Percentiles rank a stretch among this genome's conserved stretches.
Evolutionary conservation across 805 yeast species (phyloP).

Genomic region (Barnettozyma pratensis): DNA sequence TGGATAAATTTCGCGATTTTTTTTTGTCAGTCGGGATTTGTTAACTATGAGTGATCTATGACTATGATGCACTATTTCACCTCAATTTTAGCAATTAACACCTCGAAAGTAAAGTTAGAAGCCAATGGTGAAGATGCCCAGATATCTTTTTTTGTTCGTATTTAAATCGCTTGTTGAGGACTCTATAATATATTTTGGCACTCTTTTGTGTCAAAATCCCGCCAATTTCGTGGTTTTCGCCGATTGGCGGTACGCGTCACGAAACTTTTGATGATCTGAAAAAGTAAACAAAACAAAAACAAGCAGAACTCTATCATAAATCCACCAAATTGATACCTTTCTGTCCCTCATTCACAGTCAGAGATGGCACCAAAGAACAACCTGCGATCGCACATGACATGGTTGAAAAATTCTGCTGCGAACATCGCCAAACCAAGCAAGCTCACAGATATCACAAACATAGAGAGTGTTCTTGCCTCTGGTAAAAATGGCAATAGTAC

Average conservation of each 20-base stretch:
- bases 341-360: not conserved
- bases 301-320: not conserved
- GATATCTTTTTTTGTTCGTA: no score
- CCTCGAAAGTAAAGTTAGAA: no score
- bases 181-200: no score
- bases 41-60: no score
- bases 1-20: no score
- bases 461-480: not conserved
- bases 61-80: no score
- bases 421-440: conserved; percentile 17
- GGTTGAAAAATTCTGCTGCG: conserved; percentile 23
- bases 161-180: no score
- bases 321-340: not conserved
- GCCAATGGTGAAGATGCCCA: no score
- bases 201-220: not conserved
- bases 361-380: conserved; percentile 23
- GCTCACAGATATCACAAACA: conserved; percentile 12
- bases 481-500: not conserved
- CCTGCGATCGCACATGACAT: conserved; percentile 22
- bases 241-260: not conserved
- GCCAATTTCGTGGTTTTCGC: not conserved
- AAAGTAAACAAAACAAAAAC: not conserved
- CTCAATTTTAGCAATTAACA: no score
- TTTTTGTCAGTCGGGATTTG: no score
- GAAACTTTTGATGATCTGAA: not conserved